phyloP scores from a whole-genome alignment of 176 grass and related monocot species.

The Hordeum marinum region DNA sequence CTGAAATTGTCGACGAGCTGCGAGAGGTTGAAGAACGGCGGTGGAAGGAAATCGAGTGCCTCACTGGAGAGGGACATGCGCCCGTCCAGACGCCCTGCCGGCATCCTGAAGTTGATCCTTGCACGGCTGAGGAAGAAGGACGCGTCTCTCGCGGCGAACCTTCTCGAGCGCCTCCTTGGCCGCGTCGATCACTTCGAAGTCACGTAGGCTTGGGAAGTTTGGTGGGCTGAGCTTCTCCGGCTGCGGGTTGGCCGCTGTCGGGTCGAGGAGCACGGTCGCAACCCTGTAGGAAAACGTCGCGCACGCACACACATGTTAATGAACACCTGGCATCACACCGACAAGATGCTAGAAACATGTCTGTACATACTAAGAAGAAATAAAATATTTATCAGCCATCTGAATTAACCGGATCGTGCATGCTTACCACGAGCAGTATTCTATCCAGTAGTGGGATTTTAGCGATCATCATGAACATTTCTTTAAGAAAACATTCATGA shows the following conservation, averaged over 20 bases:
- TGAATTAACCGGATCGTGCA: too few relatives aligned
- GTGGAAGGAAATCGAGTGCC: slow-evolving; percentile 6
- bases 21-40: background rate
- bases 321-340: background rate
- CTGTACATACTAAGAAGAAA: too few relatives aligned
- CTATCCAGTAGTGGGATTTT: too few relatives aligned
- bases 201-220: slow-evolving; percentile 51
- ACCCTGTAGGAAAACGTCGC: slow-evolving; percentile 19
- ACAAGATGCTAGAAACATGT: background rate
- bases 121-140: slow-evolving; percentile 29
- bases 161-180: slow-evolving; percentile 38
- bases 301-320: background rate
- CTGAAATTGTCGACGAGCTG: slow-evolving; percentile 32
- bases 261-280: slow-evolving; percentile 67
- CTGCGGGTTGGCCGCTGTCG: background rate
- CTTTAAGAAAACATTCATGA: too few relatives aligned
- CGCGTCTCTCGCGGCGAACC: slow-evolving; percentile 38
- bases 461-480: too few relatives aligned
- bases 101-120: slow-evolving; percentile 18
- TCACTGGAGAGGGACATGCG: slow-evolving; percentile 29
- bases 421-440: too few relatives aligned
- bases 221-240: slow-evolving; percentile 42
- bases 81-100: slow-evolving; percentile 35
- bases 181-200: slow-evolving; percentile 55
- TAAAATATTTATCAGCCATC: too few relatives aligned